phyloP scores from a whole-genome alignment of 306 rosid genomes.

The Prunus mongolica region DNA sequence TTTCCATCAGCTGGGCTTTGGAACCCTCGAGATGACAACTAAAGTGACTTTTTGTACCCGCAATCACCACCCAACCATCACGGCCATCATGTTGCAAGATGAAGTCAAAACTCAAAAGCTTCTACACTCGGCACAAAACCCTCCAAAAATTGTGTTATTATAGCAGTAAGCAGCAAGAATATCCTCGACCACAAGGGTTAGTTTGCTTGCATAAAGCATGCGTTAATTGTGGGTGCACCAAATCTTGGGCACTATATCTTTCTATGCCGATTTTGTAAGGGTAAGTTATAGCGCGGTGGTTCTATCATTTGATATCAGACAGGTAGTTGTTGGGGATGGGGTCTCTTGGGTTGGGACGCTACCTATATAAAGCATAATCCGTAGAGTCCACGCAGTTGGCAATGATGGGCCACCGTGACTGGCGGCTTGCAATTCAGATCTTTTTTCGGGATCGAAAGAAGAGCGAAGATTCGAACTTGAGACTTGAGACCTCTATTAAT shows the following conservation, averaged over 20 bases:
- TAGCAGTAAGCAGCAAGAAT: not conserved
- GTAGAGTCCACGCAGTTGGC: not conserved
- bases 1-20: conserved; percentile 15
- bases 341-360: not conserved
- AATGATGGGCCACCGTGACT: not conserved
- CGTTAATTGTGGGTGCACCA: not conserved
- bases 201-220: not conserved
- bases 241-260: no score
- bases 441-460: not conserved
- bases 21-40: conserved; percentile 30
- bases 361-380: not conserved
- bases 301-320: not conserved
- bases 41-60: conserved; percentile 29
- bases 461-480: not conserved
- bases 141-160: not conserved
- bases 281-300: not conserved
- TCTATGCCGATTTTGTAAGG: not conserved
- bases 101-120: not conserved
- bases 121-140: not conserved
- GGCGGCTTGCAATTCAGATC: not conserved
- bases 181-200: not conserved
- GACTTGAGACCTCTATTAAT: not conserved
- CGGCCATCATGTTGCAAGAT: conserved; percentile 14
- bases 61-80: conserved; percentile 48
- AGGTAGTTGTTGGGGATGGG: not conserved